Percentiles rank a stretch among this genome's conserved stretches.
Evolutionary conservation across 2,329 filamentous ascomycete species (phyloP).

Genomic region (Ophiostoma triangulosporum): DNA sequence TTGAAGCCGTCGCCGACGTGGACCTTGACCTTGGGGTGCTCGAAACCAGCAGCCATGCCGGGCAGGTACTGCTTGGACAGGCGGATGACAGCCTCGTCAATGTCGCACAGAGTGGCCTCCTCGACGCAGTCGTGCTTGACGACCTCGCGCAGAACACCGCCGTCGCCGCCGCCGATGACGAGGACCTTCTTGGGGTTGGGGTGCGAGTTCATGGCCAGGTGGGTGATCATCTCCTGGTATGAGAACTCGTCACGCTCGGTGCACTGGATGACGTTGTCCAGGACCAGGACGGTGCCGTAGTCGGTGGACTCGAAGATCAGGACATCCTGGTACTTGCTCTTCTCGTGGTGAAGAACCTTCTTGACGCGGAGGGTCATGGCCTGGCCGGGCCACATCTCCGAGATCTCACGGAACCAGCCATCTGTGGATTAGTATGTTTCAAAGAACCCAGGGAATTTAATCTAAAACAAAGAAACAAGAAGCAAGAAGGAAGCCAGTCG

Average conservation of each 20-base stretch:
- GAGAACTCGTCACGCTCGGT: conserved; percentile 98
- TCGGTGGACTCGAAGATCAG: conserved; percentile 97
- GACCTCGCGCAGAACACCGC: conserved; percentile 92
- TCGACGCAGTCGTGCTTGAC: conserved; percentile 98
- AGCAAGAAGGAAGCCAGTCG: neutral
- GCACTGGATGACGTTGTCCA: conserved; percentile 98
- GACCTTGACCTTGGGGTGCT: conserved; percentile 84
- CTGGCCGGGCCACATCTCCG: conserved; percentile 96
- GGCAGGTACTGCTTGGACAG: conserved; percentile 97
- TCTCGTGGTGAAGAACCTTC: conserved; percentile 96
- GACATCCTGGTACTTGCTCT: conserved; percentile 97
- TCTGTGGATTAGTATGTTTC: conserved; percentile 37
- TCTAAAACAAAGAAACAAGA: neutral
- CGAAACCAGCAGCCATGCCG: conserved; percentile 82
- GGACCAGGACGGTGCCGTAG: conserved; percentile 88
- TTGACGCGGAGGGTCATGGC: conserved; percentile 98
- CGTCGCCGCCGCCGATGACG: conserved; percentile 94
- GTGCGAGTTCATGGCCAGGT: conserved; percentile 97
- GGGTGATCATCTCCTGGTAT: conserved; percentile 99
- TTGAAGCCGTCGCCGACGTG: conserved; percentile 98
- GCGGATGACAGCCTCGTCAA: conserved; percentile 97
- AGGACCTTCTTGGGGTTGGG: conserved; percentile 96
- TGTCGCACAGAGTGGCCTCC: conserved; percentile 94
- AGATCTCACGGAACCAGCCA: conserved; percentile 99
- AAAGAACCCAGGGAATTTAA: neutral